Conservation (phyloP, 1,139 yeast species). For the Candida tropicalis region DNA sequence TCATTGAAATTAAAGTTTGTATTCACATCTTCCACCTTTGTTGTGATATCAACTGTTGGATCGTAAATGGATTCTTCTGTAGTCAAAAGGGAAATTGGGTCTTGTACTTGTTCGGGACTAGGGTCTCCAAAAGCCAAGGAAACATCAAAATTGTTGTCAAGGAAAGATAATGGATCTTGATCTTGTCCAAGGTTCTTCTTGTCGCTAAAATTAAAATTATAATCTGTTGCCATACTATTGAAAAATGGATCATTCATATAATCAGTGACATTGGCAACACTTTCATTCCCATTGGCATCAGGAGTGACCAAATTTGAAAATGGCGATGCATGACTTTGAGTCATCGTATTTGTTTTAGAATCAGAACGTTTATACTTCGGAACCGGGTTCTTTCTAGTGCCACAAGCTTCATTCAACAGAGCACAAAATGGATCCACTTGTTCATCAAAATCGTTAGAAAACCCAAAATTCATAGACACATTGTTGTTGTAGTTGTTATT, state of each 20-base stretch:
- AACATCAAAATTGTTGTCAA: constrained; percentile 53
- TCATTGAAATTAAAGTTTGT: constrained; percentile 41
- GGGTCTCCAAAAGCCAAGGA: constrained; percentile 45
- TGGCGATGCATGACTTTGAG: constrained; percentile 19
- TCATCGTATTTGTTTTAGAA: constrained; percentile 13
- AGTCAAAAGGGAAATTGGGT: constrained; percentile 43
- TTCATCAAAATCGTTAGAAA: constrained; percentile 38
- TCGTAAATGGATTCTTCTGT: constrained; percentile 75
- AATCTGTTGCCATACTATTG: constrained; percentile 13
- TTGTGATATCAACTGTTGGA: constrained; percentile 37
- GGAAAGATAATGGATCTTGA: constrained; percentile 49
- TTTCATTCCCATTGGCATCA: constrained; percentile 12
- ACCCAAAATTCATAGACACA: constrained; percentile 21
- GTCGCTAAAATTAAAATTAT: constrained; percentile 19
- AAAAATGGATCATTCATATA: constrained; percentile 34
- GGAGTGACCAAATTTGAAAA: constrained; percentile 22
- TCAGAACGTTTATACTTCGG: constrained; percentile 48
- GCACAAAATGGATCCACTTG: constrained; percentile 68
- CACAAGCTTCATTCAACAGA: constrained; percentile 79
- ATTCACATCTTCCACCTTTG: constrained; percentile 17
- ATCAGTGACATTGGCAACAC: constrained; percentile 14
- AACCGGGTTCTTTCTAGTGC: constrained; percentile 68
- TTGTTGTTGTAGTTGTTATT: constrained; percentile 17
- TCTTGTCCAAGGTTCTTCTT: constrained; percentile 21
- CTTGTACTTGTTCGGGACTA: constrained; percentile 19